Evolutionary conservation across 768 basidiomycete species (phyloP), one percentile per base, ranked within the genome.

Genomic region (Gautieria morchelliformis): DNA sequence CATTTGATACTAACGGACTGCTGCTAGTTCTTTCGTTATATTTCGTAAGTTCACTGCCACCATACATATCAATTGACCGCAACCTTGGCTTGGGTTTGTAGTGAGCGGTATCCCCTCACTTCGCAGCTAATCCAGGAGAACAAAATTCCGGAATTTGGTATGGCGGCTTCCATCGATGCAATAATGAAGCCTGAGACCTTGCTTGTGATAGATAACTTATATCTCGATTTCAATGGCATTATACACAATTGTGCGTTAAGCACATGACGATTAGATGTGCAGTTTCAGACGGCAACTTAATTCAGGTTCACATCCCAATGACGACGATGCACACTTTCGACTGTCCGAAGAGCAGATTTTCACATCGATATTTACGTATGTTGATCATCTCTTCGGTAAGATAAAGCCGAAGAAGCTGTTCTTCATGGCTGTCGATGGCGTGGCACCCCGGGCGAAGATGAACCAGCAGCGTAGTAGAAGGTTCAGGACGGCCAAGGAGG

Each of bases 361-460:
- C 71, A 91, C 96, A 1, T 87, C 93, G 35, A 93, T 98, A 65
- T 98, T 98, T 66, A 77, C 91, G 54, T 99, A 99, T 74, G 92
- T 98, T 59, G 93, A 97, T 74, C 89, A 92, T 66, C 78, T 99
- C 7, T 99, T 99, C 71, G 82, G 85, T 32, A 97, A 94, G 74
- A 97, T 99, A 61, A 97, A 94, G 69, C 96, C 96, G 0, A 87
- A 91, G 77, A 96, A 97, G 67, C 75, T 96, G 12, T 97, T 98
- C 71, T 98, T 96, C 71, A 95, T 99, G 89, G 96, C 95, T 24
- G 87, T 99, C 47, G 96, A 98, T 68, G 95, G 95, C 49, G 94
- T 97, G 14, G 95, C 95, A 0, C 95, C 95, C 4, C 77, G 95
- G 47, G 95, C 95, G 35, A 98, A 99, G 79, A 96, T 97, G 95